A percentile compares a stretch with the other conserved stretches of the same genome.
These are phyloP conservation scores for Phylloporus scabripes DNA, from an alignment of 768 basidiomycete species.

Conservation along the genomic window DNA sequence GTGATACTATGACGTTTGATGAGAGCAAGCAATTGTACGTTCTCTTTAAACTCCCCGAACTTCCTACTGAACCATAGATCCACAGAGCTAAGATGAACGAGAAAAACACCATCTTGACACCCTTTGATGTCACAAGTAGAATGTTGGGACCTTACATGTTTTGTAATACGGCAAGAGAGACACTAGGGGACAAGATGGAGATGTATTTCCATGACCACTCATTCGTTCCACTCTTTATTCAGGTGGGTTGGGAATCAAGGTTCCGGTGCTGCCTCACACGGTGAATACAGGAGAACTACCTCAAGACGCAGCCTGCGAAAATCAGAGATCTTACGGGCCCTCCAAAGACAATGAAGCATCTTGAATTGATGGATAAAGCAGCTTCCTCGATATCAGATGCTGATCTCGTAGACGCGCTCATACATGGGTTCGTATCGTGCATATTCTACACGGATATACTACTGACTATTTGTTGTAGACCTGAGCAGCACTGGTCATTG, in stretches of 20 bases:
- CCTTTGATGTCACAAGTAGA: slow-evolving; percentile 88
- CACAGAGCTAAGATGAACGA: slow-evolving; percentile 81
- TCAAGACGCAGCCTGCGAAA: slow-evolving; percentile 72
- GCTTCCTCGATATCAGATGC: slow-evolving; percentile 92
- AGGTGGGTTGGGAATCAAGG: slow-evolving; percentile 42
- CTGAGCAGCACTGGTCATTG: slow-evolving; percentile 93
- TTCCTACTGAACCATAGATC: slow-evolving; percentile 1
- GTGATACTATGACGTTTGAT: slow-evolving; percentile 79
- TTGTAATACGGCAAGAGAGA: slow-evolving; percentile 71
- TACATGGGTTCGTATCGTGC: slow-evolving; percentile 65
- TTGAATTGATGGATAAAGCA: slow-evolving; percentile 81
- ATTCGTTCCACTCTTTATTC: slow-evolving; percentile 92
- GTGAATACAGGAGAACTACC: slow-evolving; percentile 80
- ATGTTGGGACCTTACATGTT: slow-evolving; percentile 91
- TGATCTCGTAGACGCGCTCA: slow-evolving; percentile 87
- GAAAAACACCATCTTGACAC: slow-evolving; percentile 85
- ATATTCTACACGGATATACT: not conserved
- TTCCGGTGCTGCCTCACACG: not conserved
- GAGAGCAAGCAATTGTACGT: slow-evolving; percentile 86
- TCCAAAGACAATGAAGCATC: slow-evolving; percentile 60
- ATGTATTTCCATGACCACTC: slow-evolving; percentile 95
- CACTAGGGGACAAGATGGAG: slow-evolving; percentile 89
- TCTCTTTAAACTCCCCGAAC: not conserved
- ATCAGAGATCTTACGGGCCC: slow-evolving; percentile 55
- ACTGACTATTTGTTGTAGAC: slow-evolving; percentile 36